A percentile compares a stretch with the other conserved stretches of the same genome.
phyloP scores from a whole-genome alignment of 2,329 filamentous ascomycete genomes.

The Ophiostoma fasciatum region DNA sequence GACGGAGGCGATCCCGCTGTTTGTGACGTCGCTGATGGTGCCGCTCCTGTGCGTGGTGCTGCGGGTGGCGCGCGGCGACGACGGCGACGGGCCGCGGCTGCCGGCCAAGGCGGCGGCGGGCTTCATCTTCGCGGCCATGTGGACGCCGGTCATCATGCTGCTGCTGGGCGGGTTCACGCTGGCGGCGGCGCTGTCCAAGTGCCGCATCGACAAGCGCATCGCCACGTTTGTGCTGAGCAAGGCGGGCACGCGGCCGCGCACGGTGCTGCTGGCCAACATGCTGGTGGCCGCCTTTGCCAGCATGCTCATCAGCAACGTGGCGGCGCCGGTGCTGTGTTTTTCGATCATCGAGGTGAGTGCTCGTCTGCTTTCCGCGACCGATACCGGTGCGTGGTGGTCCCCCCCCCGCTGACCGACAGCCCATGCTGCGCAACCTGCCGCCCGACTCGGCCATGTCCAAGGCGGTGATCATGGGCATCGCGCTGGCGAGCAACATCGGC shows the following conservation, averaged over 20 bases:
- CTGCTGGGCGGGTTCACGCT: constrained; percentile 91
- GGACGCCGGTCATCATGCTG: constrained; percentile 98
- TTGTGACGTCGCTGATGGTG: constrained; percentile 87
- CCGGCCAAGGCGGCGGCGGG: constrained; percentile 66
- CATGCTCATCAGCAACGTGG: constrained; percentile 99
- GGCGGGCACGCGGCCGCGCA: constrained; percentile 77
- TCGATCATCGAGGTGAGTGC: constrained; percentile 87
- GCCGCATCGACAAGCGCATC: constrained; percentile 94
- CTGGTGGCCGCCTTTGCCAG: constrained; percentile 94
- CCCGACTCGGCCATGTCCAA: constrained; percentile 88
- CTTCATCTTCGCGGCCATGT: constrained; percentile 90
- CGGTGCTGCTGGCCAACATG: constrained; percentile 94
- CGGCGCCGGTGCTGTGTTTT: constrained; percentile 90
- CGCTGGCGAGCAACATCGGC: constrained; percentile 86
- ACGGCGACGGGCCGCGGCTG: constrained; percentile 51
- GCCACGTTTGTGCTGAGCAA: constrained; percentile 94
- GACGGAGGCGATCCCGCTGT: constrained; percentile 93
- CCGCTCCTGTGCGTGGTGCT: constrained; percentile 86
- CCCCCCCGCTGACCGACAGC: constrained; percentile 43
- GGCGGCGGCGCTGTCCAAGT: constrained; percentile 88
- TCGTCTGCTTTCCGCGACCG: too few relatives aligned
- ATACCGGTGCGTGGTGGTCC: too few relatives aligned
- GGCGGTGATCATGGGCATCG: constrained; percentile 87
- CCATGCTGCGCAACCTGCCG: constrained; percentile 84
- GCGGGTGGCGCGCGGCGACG: constrained; percentile 66